A percentile compares a stretch with the other conserved stretches of the same genome.
Conservation (phyloP, 2,329 filamentous ascomycete genomes). For the Nigrospora sphaerica region DNA sequence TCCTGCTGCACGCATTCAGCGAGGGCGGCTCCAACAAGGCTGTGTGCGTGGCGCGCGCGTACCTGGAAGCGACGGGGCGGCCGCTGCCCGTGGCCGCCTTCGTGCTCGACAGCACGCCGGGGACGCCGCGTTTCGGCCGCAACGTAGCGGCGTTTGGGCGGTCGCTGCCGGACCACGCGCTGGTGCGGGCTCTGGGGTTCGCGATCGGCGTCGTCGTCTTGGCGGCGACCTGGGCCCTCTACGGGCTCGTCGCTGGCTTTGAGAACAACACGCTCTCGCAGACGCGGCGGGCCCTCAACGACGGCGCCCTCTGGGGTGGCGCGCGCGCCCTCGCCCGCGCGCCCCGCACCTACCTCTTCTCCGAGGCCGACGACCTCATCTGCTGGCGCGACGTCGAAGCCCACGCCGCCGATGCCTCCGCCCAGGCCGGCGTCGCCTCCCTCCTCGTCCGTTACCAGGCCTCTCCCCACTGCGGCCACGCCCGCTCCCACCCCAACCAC, state of each 20-base stretch:
- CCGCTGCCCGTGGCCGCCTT: constrained; percentile 28
- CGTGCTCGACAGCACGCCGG: constrained; percentile 38
- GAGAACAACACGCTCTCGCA: constrained; percentile 9
- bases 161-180: constrained; percentile 6
- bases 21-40: constrained; percentile 37
- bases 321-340: neutral
- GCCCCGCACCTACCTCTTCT: constrained; percentile 13
- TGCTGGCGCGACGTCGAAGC: constrained; percentile 13
- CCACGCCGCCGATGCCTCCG: constrained; percentile 8
- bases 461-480: constrained; percentile 14
- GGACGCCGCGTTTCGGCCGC: constrained; percentile 17
- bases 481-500: constrained; percentile 9
- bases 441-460: constrained; percentile 13
- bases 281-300: constrained; percentile 12
- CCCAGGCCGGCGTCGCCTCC: constrained; percentile 6
- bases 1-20: constrained; percentile 40
- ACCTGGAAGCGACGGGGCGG: constrained; percentile 20
- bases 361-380: constrained; percentile 14
- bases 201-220: constrained; percentile 8
- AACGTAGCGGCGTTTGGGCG: constrained; percentile 10
- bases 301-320: constrained; percentile 7
- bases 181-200: constrained; percentile 4
- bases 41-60: constrained; percentile 28
- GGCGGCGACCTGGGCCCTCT: constrained; percentile 6
- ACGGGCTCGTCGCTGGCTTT: constrained; percentile 5